Percentiles rank a stretch among this genome's conserved stretches.
phyloP scores from a whole-genome alignment of 306 rosid genomes.

The Ormosia emarginata region DNA sequence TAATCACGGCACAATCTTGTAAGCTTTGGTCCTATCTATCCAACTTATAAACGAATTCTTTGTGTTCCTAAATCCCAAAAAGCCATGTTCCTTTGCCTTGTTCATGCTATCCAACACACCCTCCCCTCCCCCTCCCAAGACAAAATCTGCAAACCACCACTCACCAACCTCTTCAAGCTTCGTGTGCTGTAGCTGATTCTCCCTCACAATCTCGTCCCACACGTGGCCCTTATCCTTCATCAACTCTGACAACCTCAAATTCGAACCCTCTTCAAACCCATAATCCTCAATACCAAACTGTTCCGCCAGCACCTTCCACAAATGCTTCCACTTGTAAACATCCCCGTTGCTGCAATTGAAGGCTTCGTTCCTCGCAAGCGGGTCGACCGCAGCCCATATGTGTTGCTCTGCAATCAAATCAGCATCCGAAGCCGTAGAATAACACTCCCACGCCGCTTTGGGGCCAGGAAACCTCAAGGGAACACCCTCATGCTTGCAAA shows the following conservation, averaged over 20 bases:
- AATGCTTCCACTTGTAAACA: constrained; percentile 63
- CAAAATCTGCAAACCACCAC: constrained; percentile 50
- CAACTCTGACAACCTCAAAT: constrained; percentile 38
- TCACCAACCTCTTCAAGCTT: constrained; percentile 53
- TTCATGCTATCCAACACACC: constrained; percentile 41
- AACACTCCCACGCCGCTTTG: constrained; percentile 47
- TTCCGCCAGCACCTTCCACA: constrained; percentile 63
- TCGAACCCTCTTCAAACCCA: constrained; percentile 43
- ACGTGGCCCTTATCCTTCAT: constrained; percentile 48
- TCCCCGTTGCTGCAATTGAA: constrained; percentile 62
- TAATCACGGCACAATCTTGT: constrained; percentile 55
- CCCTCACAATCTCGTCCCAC: constrained; percentile 62
- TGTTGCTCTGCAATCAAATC: constrained; percentile 63
- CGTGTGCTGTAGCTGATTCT: constrained; percentile 33
- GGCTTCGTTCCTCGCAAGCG: constrained; percentile 43
- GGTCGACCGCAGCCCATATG: constrained; percentile 57
- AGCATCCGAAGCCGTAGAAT: constrained; percentile 44
- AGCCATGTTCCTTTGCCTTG: constrained; percentile 68
- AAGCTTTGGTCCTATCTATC: constrained; percentile 47
- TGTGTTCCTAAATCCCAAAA: constrained; percentile 67
- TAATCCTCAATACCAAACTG: constrained; percentile 49
- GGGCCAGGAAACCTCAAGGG: constrained; percentile 54
- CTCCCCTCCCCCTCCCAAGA: constrained; percentile 17
- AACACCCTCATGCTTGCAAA: constrained; percentile 62
- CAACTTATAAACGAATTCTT: constrained; percentile 37